Evolutionary conservation across 768 basidiomycete genomes (phyloP), one percentile per base, ranked within the genome.

Genomic region (Xerocomus brunneocitrinus): DNA sequence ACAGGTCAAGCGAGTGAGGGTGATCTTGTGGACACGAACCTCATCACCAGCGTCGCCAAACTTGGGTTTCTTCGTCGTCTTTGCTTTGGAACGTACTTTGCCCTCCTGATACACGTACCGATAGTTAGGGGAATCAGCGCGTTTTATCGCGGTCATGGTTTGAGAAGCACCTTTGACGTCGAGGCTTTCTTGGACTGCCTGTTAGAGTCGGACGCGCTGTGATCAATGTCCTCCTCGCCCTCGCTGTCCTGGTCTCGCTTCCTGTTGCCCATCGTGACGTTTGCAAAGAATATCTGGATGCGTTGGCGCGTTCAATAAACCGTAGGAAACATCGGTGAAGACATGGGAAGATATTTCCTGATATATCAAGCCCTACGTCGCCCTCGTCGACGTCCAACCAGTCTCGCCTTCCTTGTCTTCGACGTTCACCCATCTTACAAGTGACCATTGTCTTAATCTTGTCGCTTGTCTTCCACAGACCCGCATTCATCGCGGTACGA

Each of bases 401-500:
- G 22, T 25, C 24, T 30, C 38, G 38, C n/a, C 41, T 42, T 49
- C 45, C 53, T 58, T 56, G 55, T 56, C 54, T 52, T 55, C 55
- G 38, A 53, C 55, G 39, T 47, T 43, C 52, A 55, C 25, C 46
- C 25, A 45, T 46, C 41, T 49, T 47, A 32, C 55, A 52, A 48
- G 49, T 12, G 22, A 52, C 14, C 22, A 38, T 42, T 30, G 4
- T 28, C 22, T 47, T 25, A 46, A 30, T 42, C 24, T 49, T 54
- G 67, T 59, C 31, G 56, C 45, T 30, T 45, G 42, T 43, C 50
- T 24, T 31, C 35, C 32, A 55, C 53, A 44, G 60, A 47, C 52
- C 66, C 73, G 78, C 75, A 72, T 62, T 71, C 56, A 71, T 76
- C 78, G 76, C 74, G 79, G 80, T 79, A 72, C 57, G 63, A 94